Percentiles rank a stretch among this genome's conserved stretches.
phyloP scores from a whole-genome alignment of 2,329 filamentous ascomycete genomes.

The Epichloe brachyelytri region DNA sequence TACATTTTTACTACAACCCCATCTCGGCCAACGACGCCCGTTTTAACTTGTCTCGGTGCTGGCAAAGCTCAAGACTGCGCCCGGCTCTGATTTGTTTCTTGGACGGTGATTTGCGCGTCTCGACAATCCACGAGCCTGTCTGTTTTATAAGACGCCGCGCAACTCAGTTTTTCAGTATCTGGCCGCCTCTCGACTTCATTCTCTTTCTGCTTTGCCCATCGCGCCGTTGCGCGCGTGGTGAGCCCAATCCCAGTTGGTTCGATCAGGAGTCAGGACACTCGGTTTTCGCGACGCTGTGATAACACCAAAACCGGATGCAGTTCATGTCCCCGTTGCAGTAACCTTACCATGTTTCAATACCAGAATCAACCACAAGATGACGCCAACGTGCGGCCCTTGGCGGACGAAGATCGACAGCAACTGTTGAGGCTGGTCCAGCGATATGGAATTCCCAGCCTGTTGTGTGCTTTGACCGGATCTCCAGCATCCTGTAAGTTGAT shows the following conservation, averaged over 20 bases:
- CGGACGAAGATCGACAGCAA: constrained; percentile 26
- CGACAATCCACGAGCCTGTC: neutral
- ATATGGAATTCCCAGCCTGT: constrained; percentile 25
- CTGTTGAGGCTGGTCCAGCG: constrained; percentile 24
- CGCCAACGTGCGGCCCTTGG: constrained; percentile 20
- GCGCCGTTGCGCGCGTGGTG: constrained; percentile 1
- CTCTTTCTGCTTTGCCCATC: neutral
- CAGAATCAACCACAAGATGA: constrained; percentile 17
- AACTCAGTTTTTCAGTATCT: neutral
- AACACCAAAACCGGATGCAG: neutral
- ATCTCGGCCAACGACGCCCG: neutral
- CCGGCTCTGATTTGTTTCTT: neutral
- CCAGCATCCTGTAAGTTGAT: constrained; percentile 23
- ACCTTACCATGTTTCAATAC: constrained; percentile 21
- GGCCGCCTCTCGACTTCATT: neutral
- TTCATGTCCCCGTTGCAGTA: neutral
- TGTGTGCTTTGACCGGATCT: constrained; percentile 24
- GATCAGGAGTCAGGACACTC: neutral
- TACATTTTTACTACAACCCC: neutral
- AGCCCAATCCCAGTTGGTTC: neutral
- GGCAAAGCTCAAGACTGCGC: constrained; percentile 1
- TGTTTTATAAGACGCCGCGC: neutral
- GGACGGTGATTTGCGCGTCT: neutral
- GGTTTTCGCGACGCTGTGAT: neutral
- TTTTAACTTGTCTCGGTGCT: neutral